Evolutionary conservation across 768 basidiomycete genomes (phyloP).

Genomic region (Tylopilus vinaceipallidus): DNA sequence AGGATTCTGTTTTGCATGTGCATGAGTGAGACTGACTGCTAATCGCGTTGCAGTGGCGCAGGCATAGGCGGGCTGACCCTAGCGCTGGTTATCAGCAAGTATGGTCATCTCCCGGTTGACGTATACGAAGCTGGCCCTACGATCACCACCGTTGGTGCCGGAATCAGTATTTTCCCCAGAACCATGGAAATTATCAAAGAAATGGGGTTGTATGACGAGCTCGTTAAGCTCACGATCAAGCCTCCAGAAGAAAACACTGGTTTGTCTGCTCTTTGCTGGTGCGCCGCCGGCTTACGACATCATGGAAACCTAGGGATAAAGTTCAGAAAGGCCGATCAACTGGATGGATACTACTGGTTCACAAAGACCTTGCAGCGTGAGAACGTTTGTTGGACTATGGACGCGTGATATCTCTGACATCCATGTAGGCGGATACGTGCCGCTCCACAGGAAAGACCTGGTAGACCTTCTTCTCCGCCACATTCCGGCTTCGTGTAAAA

Average conservation of each 20-base stretch:
- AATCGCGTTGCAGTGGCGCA: too few species aligned
- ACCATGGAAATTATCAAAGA: slow-evolving; percentile 39
- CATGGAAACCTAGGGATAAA: slow-evolving; percentile 17
- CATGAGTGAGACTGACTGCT: too few species aligned
- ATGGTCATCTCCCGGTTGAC: too few species aligned
- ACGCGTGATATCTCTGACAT: too few species aligned
- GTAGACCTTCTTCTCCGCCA: slow-evolving; percentile 33
- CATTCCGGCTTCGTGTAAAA: slow-evolving; percentile 24
- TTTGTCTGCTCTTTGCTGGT: not conserved
- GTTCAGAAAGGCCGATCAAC: slow-evolving; percentile 36
- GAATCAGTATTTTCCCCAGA: slow-evolving; percentile 47
- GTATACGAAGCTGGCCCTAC: slow-evolving; percentile 29
- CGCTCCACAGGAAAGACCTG: slow-evolving; percentile 41
- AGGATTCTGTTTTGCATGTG: too few species aligned
- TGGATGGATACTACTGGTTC: slow-evolving; percentile 30
- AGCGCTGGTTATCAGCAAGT: too few species aligned
- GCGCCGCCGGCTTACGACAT: not conserved
- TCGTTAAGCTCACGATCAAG: slow-evolving; percentile 13
- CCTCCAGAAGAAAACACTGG: slow-evolving; percentile 20
- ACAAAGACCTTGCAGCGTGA: slow-evolving; percentile 26
- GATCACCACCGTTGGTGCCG: slow-evolving; percentile 45
- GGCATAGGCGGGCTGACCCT: too few species aligned
- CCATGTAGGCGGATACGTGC: too few species aligned
- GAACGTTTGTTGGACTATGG: not conserved
- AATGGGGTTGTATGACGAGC: slow-evolving; percentile 39